phyloP scores from a whole-genome alignment of 2,329 filamentous ascomycete species.

The Trichoderma polysporum region DNA sequence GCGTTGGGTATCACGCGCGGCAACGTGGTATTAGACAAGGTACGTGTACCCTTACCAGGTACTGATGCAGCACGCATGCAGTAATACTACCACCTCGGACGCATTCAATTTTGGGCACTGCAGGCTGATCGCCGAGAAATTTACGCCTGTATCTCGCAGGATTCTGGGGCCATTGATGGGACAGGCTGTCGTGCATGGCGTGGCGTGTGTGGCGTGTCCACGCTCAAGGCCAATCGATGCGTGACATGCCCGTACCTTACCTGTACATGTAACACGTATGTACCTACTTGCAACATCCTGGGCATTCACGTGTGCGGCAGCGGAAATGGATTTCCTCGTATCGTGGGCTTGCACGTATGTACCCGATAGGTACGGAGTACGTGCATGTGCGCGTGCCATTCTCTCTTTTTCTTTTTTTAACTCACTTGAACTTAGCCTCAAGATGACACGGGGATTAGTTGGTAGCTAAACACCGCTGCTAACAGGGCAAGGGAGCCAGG shows the following conservation, averaged over 20 bases:
- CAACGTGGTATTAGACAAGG: neutral
- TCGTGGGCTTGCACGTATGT: neutral
- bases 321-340: neutral
- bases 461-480: neutral
- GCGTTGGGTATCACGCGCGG: neutral
- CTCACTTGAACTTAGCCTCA: neutral
- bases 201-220: conserved; percentile 6
- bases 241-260: neutral
- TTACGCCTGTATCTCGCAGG: neutral
- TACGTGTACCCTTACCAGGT: neutral
- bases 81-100: neutral
- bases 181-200: conserved; percentile 19
- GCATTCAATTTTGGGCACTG: neutral
- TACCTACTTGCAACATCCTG: neutral
- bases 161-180: neutral
- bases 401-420: neutral
- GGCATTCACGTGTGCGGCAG: neutral
- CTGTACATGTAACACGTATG: neutral
- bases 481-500: conserved; percentile 1
- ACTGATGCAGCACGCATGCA: neutral
- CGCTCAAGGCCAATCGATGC: conserved; percentile 12
- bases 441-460: neutral
- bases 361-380: neutral
- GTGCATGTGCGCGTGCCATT: neutral
- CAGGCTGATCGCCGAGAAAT: neutral